A percentile compares a stretch with the other conserved stretches of the same genome.
phyloP scores from a whole-genome alignment of 257 asterid genomes.

The Penstemon barbatus region DNA sequence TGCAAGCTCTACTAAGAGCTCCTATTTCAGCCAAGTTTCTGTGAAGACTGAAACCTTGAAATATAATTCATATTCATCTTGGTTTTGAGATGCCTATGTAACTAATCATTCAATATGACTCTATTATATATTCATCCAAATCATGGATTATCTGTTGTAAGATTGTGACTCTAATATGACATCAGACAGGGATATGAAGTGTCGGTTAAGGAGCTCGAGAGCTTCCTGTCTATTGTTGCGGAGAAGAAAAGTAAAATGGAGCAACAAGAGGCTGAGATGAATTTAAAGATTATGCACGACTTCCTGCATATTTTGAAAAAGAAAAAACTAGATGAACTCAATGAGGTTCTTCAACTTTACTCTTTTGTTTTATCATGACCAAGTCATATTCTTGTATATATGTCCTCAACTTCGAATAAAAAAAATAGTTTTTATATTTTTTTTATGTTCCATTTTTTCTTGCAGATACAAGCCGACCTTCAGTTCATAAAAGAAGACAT shows the following conservation, averaged over 20 bases:
- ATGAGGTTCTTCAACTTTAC: slow-evolving; percentile 65
- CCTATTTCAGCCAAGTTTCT: background rate
- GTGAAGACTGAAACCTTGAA: slow-evolving; percentile 3
- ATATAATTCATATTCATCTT: no score
- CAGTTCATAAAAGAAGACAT: slow-evolving; percentile 81
- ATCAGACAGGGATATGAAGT: slow-evolving; percentile 88
- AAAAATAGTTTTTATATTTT: background rate
- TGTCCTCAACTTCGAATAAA: background rate
- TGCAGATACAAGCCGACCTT: slow-evolving; percentile 79
- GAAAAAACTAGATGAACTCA: slow-evolving; percentile 81
- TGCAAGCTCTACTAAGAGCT: background rate
- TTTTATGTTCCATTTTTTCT: slow-evolving; percentile 24
- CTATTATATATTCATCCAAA: background rate
- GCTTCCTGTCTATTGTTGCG: slow-evolving; percentile 66
- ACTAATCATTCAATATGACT: slow-evolving; percentile 3
- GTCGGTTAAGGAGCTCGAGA: slow-evolving; percentile 76
- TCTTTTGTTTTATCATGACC: slow-evolving; percentile 9
- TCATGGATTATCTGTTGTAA: slow-evolving; percentile 26
- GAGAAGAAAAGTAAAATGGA: slow-evolving; percentile 91
- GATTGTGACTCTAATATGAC: slow-evolving; percentile 40
- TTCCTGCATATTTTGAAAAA: slow-evolving; percentile 70
- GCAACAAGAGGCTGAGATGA: slow-evolving; percentile 92
- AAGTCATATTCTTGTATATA: slow-evolving; percentile 3
- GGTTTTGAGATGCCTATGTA: background rate
- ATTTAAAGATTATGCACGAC: slow-evolving; percentile 72